These are phyloP conservation scores for Ambispora gerdemannii DNA, from an alignment of 192 early-diverging fungal genomes.

Conservation along the genomic window DNA sequence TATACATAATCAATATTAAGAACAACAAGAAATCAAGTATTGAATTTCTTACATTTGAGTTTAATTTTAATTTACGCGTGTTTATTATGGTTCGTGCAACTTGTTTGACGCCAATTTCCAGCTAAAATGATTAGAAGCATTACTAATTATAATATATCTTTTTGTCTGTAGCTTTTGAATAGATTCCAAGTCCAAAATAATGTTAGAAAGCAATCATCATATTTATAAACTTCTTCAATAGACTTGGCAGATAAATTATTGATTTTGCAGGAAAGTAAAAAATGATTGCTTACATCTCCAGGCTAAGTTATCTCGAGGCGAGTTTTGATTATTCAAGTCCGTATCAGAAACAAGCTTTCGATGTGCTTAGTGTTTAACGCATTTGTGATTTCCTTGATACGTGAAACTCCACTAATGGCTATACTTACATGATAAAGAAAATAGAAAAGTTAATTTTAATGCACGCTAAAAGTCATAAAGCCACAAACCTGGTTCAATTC, in stretches of 20 bases:
- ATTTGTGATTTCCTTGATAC: conserved; percentile 99
- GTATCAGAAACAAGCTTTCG: conserved; percentile 66
- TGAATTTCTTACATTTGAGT: conserved; percentile 45
- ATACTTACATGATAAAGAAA: conserved; percentile 36
- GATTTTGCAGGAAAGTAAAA: not conserved
- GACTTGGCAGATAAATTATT: conserved; percentile 67
- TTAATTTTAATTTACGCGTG: conserved; percentile 87
- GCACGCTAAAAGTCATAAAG: not conserved
- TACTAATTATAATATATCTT: not conserved
- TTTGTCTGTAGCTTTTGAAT: conserved; percentile 73
- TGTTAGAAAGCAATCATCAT: conserved; percentile 69
- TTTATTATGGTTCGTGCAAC: conserved; percentile 76
- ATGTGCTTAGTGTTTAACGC: conserved; percentile 90
- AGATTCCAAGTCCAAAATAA: conserved; percentile 82
- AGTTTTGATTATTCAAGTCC: conserved; percentile 88
- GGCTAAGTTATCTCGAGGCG: conserved; percentile 88
- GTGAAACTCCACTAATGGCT: conserved; percentile 97
- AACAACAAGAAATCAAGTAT: too few relatives aligned
- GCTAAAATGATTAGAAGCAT: too few relatives aligned
- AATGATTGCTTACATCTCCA: conserved; percentile 52
- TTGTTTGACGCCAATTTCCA: conserved; percentile 77
- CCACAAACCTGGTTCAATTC: conserved; percentile 79
- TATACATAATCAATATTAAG: too few relatives aligned
- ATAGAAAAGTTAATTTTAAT: too few relatives aligned
- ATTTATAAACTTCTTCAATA: conserved; percentile 86